Base-by-base conservation (phyloP, 2,329 filamentous ascomycete species). In the Xylariaceae sp. region DNA sequence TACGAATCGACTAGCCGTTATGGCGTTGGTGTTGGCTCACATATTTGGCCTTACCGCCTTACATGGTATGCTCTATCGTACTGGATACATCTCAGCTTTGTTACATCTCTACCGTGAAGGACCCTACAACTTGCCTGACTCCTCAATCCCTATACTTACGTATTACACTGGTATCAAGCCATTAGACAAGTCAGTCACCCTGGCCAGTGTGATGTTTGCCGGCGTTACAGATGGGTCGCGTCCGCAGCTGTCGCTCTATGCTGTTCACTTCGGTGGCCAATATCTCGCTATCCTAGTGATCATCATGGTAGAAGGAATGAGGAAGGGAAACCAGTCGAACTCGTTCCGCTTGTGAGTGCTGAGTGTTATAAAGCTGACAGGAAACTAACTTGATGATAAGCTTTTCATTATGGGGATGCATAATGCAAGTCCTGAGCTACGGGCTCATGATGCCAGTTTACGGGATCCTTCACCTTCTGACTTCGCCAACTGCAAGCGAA, bases 391-490 rank as follows among this genome's bases (percentile, higher is more conserved):
- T 9, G 19, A 15, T 22, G 28, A 22, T 28, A 35, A 50, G 48
- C 32, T 50, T 45, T 34, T 45, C 48, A 3, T 12, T 47, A 13
- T 50, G 48, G 48, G 45, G 34, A 8, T 44, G 38, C 26, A 36
- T 44, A 17, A 50, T 50, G 44, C 48, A 50, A 31, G 38, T 43
- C 11, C 37, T 45, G 17, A 50, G 48, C 22, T 50, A 50, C 24
- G 48, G 48, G 15, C 44, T 45, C 34, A 44, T 45, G 4, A 50
- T 50, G 48, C 45, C 48, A 35, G 43, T 50, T 35, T 50, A 50
- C 28, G 48, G 42, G 15, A 44, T 48, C 37, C 30, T 48, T 32
- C 48, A 50, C 15, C 16, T 50, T 6, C 31, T 41, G 4, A 50
- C 40, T 24, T 50, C 48, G 11, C 34, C 42, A 6, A 29, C 37